Base-by-base conservation (phyloP, 306 rosid genomes). In the Lathyrus oleraceus region DNA sequence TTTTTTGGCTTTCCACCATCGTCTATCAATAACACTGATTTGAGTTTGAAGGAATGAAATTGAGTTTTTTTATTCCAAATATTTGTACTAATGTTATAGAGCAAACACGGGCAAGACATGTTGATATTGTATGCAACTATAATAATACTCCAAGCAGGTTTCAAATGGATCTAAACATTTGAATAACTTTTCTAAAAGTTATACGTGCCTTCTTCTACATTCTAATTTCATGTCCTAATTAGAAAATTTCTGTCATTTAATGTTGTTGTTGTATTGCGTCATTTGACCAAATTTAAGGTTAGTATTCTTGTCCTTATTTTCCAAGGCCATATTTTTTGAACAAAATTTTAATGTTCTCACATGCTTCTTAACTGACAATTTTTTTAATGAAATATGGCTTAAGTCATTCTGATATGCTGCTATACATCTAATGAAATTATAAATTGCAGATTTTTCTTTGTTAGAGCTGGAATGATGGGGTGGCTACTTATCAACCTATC, bases 391-490 rank as follows among this genome's bases (percentile, higher is more conserved):
- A 6, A 30, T 30, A 30, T 30, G 35, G 54, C 42, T 30, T 35
- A 75, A 65, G 63, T 30, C 38, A 76, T 59, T 76, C 59, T 59
- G 66, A 69, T 69, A 45, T 67, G 64, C 23, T 43, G 71, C 70
- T 57, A 53, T 54, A 23, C n/a, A 19, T 62, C 49, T 44, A 45
- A 45, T 28, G 40, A 43, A 48, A 64, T 65, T 70, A 21, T 75
- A 59, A 81, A 79, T 17, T 74, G 86, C 82, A 94, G 97, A 81
- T 91, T 94, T 85, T 94, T 94, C 89, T 91, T 89, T 77, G 96
- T 94, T 79, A 82, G 97, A 91, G 97, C 96, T 75, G 99, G 97
- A 79, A 89, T 94, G 96, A 89, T 94, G 95, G 96, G 96, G 23
- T 94, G 97, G 99, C 83, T 94, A 40, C 85, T 88, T 65, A 88